Evolutionary conservation across 352 stramenopile genomes (phyloP).

Genomic region (Phytophthora melonis): DNA sequence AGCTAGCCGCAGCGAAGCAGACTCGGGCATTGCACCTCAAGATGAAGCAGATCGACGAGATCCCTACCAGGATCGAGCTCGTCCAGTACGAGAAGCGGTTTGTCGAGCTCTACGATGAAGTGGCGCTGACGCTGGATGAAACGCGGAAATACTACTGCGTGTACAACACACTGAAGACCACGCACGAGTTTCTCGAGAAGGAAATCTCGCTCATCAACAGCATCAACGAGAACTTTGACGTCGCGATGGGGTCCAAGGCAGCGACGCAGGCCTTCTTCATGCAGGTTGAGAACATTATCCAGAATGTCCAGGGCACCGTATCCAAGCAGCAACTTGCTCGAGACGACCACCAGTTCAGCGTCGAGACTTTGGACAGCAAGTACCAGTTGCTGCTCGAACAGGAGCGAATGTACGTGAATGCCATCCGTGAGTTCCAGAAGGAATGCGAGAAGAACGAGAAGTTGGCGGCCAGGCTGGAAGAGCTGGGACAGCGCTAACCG

Average conservation of each 20-base stretch:
- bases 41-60: slow-evolving; percentile 84
- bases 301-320: slow-evolving; percentile 61
- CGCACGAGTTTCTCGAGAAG: slow-evolving; percentile 84
- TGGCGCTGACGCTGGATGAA: slow-evolving; percentile 90
- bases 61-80: slow-evolving; percentile 86
- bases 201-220: slow-evolving; percentile 89
- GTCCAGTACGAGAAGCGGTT: slow-evolving; percentile 93
- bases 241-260: slow-evolving; percentile 73
- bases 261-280: slow-evolving; percentile 80
- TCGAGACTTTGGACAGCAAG: slow-evolving; percentile 80
- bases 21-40: slow-evolving; percentile 65
- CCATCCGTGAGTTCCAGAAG: slow-evolving; percentile 89
- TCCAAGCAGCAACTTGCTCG: slow-evolving; percentile 64
- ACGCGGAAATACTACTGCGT: slow-evolving; percentile 90
- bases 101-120: slow-evolving; percentile 89
- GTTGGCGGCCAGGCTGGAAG: slow-evolving; percentile 38
- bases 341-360: slow-evolving; percentile 44
- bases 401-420: slow-evolving; percentile 85
- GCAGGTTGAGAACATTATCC: slow-evolving; percentile 78
- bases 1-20: slow-evolving; percentile 60
- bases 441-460: slow-evolving; percentile 91
- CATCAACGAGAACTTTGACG: slow-evolving; percentile 86
- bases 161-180: slow-evolving; percentile 90
- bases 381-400: slow-evolving; percentile 83
- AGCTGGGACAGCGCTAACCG: slow-evolving; percentile 18